Conservation (phyloP, 768 basidiomycete genomes). For the Tricholoma bakamatsutake region DNA sequence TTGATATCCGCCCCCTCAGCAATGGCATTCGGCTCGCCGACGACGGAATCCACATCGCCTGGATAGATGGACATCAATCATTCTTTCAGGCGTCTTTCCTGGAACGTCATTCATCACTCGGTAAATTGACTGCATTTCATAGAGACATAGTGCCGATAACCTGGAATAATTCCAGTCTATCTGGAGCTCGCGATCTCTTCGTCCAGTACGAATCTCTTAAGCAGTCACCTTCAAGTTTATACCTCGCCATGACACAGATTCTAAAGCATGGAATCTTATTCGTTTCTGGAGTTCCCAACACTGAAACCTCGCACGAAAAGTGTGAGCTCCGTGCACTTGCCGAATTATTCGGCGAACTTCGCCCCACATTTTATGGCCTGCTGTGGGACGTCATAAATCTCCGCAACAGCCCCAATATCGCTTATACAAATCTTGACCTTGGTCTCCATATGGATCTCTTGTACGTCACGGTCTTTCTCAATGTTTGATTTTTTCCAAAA, state of each 20-base stretch:
- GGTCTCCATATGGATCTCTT: slow-evolving; percentile 90
- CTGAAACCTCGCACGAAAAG: slow-evolving; percentile 47
- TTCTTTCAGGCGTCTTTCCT: slow-evolving; percentile 44
- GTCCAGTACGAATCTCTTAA: slow-evolving; percentile 48
- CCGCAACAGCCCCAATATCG: slow-evolving; percentile 78
- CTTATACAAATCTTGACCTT: slow-evolving; percentile 87
- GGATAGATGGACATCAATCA: slow-evolving; percentile 59
- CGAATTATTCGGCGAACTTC: slow-evolving; percentile 64
- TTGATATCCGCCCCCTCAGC: slow-evolving; percentile 38
- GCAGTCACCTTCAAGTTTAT: slow-evolving; percentile 36
- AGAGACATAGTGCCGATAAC: slow-evolving; percentile 5
- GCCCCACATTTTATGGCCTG: slow-evolving; percentile 85
- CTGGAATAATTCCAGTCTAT: slow-evolving; percentile 12
- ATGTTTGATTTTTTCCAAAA: background rate
- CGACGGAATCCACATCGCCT: slow-evolving; percentile 44
- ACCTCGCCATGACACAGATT: slow-evolving; percentile 63
- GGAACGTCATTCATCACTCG: slow-evolving; percentile 35
- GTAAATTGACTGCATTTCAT: slow-evolving; percentile 14
- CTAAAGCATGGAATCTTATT: slow-evolving; percentile 69
- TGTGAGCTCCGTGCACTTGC: slow-evolving; percentile 71
- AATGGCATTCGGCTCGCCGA: slow-evolving; percentile 35
- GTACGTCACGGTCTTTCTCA: slow-evolving; percentile 50
- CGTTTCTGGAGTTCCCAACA: slow-evolving; percentile 60
- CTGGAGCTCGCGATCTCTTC: slow-evolving; percentile 37
- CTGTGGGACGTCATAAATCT: slow-evolving; percentile 84